Evolutionary conservation across 768 basidiomycete genomes (phyloP), one percentile per base, ranked within the genome.

Genomic region (Leccinum rimulosum): DNA sequence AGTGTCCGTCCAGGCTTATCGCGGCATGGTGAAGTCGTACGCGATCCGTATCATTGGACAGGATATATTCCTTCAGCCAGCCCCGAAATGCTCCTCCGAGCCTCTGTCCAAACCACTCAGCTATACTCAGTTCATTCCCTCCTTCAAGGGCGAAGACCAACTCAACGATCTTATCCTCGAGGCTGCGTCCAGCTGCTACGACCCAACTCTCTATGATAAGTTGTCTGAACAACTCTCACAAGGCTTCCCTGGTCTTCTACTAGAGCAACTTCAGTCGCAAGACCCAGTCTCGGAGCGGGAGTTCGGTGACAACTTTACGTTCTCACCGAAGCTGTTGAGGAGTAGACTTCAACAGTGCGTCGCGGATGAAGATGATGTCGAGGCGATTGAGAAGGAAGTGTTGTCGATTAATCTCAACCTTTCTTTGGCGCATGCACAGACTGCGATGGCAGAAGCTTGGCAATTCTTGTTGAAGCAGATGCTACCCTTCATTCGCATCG

Each of bases 331-430:
- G 2, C 74, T 89, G 7, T 76, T 91, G 28, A 82, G 82, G 50
- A 77, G 77, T n/a, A 82, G 89, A 17, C 75, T 91, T 50, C 80
- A 80, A 33, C 83, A 64, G 40, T 74, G 68, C 28, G 55, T 59
- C 45, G 53, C 64, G 4, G 64, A 71, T 2, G 73, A 76, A 12
- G 77, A 82, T 6, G 75, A 73, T 11, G 73, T 77, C 1, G 80
- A 84, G 11, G 74, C 74, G 5, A 75, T 84, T 14, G 82, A 89
- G 63, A 83, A 80, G 52, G 79, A 81, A 35, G 74, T 93, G 3
- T 77, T 83, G 51, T 84, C 87, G 1, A 84, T 95, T 70, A 97
- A 97, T 71, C 80, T 94, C 63, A 95, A 95, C 68, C 81, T 95
- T 51, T 95, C 93, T 1, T 76, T 97, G 40, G 79, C 90, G 22